Evolutionary conservation across 345 rosid species (phyloP).

Genomic region (Lepidium africanum): DNA sequence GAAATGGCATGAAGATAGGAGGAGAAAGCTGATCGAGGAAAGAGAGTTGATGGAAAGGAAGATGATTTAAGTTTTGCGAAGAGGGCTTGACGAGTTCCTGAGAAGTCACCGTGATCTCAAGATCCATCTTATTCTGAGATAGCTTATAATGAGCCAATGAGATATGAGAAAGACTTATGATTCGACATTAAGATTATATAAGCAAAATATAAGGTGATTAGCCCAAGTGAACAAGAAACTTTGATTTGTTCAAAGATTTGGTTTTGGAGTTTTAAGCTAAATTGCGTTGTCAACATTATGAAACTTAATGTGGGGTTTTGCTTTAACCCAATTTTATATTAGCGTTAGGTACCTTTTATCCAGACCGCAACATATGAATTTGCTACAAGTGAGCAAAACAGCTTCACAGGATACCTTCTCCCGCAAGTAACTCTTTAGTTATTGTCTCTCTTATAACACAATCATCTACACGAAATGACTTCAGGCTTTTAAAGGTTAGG

Average conservation of each 20-base stretch:
- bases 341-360: not conserved
- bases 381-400: not conserved
- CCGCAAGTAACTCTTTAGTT: not conserved
- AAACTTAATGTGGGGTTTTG: not conserved
- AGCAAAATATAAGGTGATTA: not conserved
- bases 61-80: slow-evolving; percentile 21
- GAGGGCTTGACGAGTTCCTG: slow-evolving; percentile 28
- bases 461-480: not conserved
- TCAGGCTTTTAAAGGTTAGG: not conserved
- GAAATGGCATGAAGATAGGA: slow-evolving; percentile 7
- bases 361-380: not conserved
- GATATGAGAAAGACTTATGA: not conserved
- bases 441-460: not conserved
- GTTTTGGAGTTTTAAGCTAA: not conserved
- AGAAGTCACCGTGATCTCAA: slow-evolving; percentile 6
- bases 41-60: slow-evolving; percentile 15
- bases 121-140: not conserved
- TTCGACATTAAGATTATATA: not conserved
- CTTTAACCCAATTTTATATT: not conserved
- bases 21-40: slow-evolving; percentile 35
- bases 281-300: slow-evolving; percentile 5
- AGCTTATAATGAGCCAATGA: not conserved
- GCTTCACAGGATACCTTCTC: not conserved
- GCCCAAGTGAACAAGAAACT: slow-evolving; percentile 4
- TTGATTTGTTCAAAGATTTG: not conserved